A percentile compares a stretch with the other conserved stretches of the same genome.
Conservation (phyloP, 192 early-diverging fungal species). For the Gamsiella multidivaricata region DNA sequence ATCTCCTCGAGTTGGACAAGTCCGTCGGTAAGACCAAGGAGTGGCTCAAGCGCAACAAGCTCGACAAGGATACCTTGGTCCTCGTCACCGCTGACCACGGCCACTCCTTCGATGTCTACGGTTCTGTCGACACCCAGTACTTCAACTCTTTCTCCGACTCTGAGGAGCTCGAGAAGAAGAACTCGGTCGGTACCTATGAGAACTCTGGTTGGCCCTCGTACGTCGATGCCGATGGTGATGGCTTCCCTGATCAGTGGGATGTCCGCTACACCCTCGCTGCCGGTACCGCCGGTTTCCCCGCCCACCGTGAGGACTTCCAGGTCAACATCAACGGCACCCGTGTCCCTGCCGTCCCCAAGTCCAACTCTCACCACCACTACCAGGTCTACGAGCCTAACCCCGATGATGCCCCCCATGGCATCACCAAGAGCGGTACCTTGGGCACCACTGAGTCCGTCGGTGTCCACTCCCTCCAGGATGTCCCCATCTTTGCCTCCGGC, state of each 20-base stretch:
- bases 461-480: constrained; percentile 63
- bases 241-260: constrained; percentile 62
- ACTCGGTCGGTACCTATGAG: constrained; percentile 61
- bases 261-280: constrained; percentile 56
- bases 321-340: constrained; percentile 50
- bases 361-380: constrained; percentile 51
- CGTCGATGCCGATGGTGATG: constrained; percentile 58
- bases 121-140: constrained; percentile 68
- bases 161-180: constrained; percentile 54
- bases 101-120: constrained; percentile 73
- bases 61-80: constrained; percentile 67
- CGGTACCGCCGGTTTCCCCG: constrained; percentile 56
- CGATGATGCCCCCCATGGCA: constrained; percentile 27
- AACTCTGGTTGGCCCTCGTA: constrained; percentile 63
- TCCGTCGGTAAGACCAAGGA: constrained; percentile 66
- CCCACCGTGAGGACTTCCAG: constrained; percentile 61
- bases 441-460: constrained; percentile 31
- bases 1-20: constrained; percentile 71
- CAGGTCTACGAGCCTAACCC: constrained; percentile 28
- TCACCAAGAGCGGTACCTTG: constrained; percentile 40
- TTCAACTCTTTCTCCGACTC: constrained; percentile 56
- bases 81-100: constrained; percentile 74
- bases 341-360: constrained; percentile 36
- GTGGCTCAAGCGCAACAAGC: constrained; percentile 60
- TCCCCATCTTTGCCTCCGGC: constrained; percentile 57